Evolutionary conservation across 352 stramenopile genomes (phyloP).

Genomic region (Globisporangium apiculatum): DNA sequence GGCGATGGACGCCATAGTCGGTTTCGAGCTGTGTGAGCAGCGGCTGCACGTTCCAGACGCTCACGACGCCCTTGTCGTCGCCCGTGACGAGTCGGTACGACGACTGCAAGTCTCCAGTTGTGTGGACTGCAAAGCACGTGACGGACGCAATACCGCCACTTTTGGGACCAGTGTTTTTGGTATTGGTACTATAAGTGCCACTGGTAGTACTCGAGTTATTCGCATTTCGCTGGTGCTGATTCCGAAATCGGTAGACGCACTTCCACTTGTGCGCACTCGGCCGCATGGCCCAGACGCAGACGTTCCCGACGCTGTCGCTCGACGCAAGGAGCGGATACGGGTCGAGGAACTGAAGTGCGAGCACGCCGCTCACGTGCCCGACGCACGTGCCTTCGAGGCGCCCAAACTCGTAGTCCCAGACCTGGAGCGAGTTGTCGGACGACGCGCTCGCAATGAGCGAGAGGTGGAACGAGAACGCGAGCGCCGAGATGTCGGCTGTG

Average conservation of each 20-base stretch:
- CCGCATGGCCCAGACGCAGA: slow-evolving; percentile 75
- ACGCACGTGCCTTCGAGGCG: slow-evolving; percentile 67
- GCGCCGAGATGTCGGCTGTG: slow-evolving; percentile 65
- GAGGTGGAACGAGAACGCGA: slow-evolving; percentile 66
- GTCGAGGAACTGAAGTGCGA: slow-evolving; percentile 64
- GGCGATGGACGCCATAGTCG: slow-evolving; percentile 29
- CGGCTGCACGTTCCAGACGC: slow-evolving; percentile 63
- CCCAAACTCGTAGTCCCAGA: slow-evolving; percentile 89
- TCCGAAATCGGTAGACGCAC: slow-evolving; percentile 67
- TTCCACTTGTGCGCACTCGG: slow-evolving; percentile 60
- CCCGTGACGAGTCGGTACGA: slow-evolving; percentile 41
- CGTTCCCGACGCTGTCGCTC: slow-evolving; percentile 59
- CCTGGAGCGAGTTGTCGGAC: slow-evolving; percentile 57
- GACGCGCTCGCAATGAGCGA: slow-evolving; percentile 75
- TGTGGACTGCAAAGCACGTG: slow-evolving; percentile 34
- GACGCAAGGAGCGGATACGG: slow-evolving; percentile 63
- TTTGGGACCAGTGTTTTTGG: neutral
- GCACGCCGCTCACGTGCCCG: slow-evolving; percentile 59
- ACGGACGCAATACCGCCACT: slow-evolving; percentile 32
- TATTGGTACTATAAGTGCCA: neutral
- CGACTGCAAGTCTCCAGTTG: too few species aligned
- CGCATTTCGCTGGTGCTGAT: slow-evolving; percentile 19
- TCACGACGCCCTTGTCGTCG: slow-evolving; percentile 74
- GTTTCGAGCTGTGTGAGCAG: slow-evolving; percentile 49
- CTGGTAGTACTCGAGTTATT: neutral